Evolutionary conservation across 768 basidiomycete genomes (phyloP).

Genomic region (Serendipita sp.): DNA sequence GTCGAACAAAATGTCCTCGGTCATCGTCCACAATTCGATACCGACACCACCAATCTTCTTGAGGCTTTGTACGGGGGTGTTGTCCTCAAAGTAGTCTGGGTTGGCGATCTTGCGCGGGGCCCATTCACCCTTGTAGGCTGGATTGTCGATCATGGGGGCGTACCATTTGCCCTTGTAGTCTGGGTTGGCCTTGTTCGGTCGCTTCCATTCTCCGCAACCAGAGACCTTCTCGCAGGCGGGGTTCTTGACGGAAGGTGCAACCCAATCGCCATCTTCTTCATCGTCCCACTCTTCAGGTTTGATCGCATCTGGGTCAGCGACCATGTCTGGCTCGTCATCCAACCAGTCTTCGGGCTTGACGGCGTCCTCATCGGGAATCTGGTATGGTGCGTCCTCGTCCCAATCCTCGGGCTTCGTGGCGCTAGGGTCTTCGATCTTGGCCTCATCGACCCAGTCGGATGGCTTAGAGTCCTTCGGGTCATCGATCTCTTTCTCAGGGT

Average conservation of each 20-base stretch:
- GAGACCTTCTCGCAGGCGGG: conserved; percentile 78
- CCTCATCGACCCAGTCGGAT: conserved; percentile 77
- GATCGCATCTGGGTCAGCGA: conserved; percentile 85
- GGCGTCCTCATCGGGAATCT: conserved; percentile 65
- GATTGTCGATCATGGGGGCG: conserved; percentile 89
- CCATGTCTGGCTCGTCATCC: conserved; percentile 59
- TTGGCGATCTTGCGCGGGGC: conserved; percentile 79
- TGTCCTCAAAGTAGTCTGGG: conserved; percentile 82
- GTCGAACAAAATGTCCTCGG: conserved; percentile 82
- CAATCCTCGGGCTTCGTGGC: conserved; percentile 92
- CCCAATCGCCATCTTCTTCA: conserved; percentile 98
- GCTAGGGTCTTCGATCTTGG: conserved; percentile 69
- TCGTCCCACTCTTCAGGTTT: conserved; percentile 99
- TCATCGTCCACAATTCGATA: conserved; percentile 99
- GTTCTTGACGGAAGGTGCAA: conserved; percentile 77
- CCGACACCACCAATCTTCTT: conserved; percentile 88
- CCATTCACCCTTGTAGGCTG: conserved; percentile 94
- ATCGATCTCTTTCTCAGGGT: conserved; percentile 81
- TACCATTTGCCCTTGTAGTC: conserved; percentile 98
- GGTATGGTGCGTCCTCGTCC: conserved; percentile 93
- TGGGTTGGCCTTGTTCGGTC: conserved; percentile 79
- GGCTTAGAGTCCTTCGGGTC: conserved; percentile 88
- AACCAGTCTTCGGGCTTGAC: conserved; percentile 92
- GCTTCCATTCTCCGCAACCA: conserved; percentile 92
- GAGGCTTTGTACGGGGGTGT: conserved; percentile 62